These are phyloP conservation scores for Ustilago lituana DNA, from an alignment of 1,284 basidiomycete genomes.

Conservation along the genomic window DNA sequence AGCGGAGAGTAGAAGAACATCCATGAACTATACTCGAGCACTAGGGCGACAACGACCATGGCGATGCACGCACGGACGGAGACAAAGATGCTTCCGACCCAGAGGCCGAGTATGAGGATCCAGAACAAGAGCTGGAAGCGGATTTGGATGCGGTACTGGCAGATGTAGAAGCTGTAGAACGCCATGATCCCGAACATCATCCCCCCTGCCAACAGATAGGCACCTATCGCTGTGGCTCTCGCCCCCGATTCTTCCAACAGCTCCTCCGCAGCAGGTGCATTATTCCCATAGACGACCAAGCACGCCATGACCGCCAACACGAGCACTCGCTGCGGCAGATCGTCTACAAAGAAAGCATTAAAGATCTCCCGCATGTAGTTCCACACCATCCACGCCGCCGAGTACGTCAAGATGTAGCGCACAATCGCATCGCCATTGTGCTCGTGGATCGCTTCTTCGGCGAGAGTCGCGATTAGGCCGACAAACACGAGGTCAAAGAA, in stretches of 20 bases:
- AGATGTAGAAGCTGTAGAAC: constrained; percentile 56
- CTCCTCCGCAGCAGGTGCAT: constrained; percentile 46
- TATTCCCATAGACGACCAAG: constrained; percentile 59
- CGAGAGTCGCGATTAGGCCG: constrained; percentile 55
- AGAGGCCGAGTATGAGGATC: constrained; percentile 38
- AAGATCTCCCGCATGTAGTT: constrained; percentile 57
- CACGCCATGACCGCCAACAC: constrained; percentile 58
- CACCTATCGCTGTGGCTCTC: constrained; percentile 49
- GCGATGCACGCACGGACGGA: constrained; percentile 44
- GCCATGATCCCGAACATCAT: constrained; percentile 32
- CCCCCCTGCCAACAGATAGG: constrained; percentile 50
- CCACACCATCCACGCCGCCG: constrained; percentile 57
- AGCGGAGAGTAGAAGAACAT: constrained; percentile 49
- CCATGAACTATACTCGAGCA: constrained; percentile 51
- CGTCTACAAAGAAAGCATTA: constrained; percentile 59
- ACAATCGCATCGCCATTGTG: constrained; percentile 50
- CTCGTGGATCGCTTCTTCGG: constrained; percentile 53
- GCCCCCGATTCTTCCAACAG: constrained; percentile 30
- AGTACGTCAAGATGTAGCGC: constrained; percentile 56
- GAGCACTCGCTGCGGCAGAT: constrained; percentile 50
- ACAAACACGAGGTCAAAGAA: constrained; percentile 61
- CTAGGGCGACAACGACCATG: constrained; percentile 44
- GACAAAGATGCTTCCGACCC: constrained; percentile 57
- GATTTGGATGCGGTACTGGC: constrained; percentile 58
- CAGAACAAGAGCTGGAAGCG: constrained; percentile 37